Percentiles rank a stretch among this genome's conserved stretches.
Evolutionary conservation across 257 asterid species (phyloP).

Genomic region (Solanum pinnatisectum): DNA sequence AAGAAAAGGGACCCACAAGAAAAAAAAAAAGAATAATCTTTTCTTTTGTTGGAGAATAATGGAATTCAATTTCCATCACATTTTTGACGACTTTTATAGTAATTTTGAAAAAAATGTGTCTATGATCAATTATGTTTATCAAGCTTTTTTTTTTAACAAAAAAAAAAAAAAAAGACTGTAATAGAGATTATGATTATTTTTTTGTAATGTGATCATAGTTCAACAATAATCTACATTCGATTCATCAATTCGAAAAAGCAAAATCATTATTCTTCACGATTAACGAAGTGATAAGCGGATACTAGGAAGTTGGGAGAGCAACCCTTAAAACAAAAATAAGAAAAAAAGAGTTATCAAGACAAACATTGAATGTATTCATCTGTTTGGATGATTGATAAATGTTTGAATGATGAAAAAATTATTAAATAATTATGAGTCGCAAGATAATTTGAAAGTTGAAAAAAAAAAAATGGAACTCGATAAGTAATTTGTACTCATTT

Average conservation of each 20-base stretch:
- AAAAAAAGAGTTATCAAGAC: neutral
- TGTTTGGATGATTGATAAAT: neutral
- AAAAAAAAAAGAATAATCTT: neutral
- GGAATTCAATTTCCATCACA: neutral
- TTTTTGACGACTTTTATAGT: neutral
- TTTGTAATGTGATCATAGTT: neutral
- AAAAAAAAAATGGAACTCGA: neutral
- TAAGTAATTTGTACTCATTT: neutral
- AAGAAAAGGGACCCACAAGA: neutral
- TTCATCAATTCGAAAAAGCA: fast-evolving
- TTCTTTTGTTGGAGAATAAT: neutral
- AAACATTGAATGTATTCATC: neutral
- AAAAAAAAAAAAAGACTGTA: neutral
- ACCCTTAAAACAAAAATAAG: neutral
- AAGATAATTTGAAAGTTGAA: neutral
- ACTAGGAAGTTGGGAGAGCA: neutral
- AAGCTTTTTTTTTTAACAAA: neutral
- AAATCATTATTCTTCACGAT: neutral
- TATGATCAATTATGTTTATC: neutral
- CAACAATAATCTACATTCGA: neutral
- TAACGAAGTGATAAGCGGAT: neutral
- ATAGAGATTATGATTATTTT: neutral
- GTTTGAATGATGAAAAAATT: neutral
- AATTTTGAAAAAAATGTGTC: neutral
- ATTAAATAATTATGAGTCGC: neutral